phyloP scores from a whole-genome alignment of 176 grass and related monocot species.

The Triticum urartu region DNA sequence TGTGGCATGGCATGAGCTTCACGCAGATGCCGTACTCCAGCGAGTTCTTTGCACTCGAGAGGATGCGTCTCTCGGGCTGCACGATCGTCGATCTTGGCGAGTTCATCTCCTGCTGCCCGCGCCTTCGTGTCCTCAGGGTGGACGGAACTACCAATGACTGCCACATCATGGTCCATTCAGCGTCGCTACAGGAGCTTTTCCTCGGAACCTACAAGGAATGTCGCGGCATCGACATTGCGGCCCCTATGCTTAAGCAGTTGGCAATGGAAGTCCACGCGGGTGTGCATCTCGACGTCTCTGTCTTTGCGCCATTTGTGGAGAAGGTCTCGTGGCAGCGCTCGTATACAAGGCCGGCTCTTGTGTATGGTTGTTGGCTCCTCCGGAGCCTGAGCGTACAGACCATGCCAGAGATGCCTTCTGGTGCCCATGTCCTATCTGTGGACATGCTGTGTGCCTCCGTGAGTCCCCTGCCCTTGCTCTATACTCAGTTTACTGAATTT shows the following conservation, averaged over 20 bases:
- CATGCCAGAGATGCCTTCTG: background rate
- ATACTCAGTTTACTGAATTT: background rate
- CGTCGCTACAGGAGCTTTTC: background rate
- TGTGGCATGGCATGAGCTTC: background rate
- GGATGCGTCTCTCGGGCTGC: background rate
- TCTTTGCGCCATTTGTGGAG: background rate
- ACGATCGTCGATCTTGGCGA: background rate
- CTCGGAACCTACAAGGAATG: background rate
- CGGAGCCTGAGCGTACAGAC: background rate
- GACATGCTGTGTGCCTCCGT: background rate
- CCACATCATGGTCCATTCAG: background rate
- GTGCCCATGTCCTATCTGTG: background rate
- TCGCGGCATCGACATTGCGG: background rate
- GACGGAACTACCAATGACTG: background rate
- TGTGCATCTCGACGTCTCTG: background rate
- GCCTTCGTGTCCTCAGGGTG: background rate
- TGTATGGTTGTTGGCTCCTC: background rate
- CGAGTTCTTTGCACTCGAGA: background rate
- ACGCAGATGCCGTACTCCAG: background rate
- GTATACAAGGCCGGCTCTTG: background rate
- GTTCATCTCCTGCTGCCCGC: background rate
- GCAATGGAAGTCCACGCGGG: background rate
- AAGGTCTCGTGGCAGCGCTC: background rate
- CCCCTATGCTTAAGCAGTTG: background rate
- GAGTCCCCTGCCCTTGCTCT: background rate